A percentile compares a stretch with the other conserved stretches of the same genome.
These are phyloP conservation scores for Peziza echinospora DNA, from an alignment of 495 filamentous ascomycete species.

Conservation along the genomic window DNA sequence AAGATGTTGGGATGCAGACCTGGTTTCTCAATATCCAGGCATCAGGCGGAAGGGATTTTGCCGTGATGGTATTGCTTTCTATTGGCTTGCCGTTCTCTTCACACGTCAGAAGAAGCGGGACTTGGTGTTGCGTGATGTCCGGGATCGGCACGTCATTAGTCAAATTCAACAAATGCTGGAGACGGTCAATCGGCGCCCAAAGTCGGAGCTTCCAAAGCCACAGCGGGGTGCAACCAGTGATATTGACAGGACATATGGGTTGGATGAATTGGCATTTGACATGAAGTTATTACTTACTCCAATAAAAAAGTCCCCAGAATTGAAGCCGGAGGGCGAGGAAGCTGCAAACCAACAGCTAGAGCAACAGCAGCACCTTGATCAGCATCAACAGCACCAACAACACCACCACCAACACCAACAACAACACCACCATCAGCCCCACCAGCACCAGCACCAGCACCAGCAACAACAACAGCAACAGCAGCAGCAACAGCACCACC, in stretches of 20 bases:
- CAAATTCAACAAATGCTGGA: constrained; percentile 37
- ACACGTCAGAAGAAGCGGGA: constrained; percentile 10
- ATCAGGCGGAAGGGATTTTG: constrained; percentile 29
- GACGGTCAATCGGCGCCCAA: constrained; percentile 24
- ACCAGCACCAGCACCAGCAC: too few species aligned
- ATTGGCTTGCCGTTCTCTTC: constrained; percentile 35
- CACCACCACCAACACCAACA: too few species aligned
- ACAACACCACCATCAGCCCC: too few species aligned
- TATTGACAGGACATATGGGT: constrained; percentile 37
- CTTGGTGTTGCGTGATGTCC: constrained; percentile 11
- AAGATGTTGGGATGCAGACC: constrained; percentile 39
- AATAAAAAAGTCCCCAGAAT: constrained; percentile 21
- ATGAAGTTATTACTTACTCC: constrained; percentile 44
- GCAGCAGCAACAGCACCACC: too few species aligned
- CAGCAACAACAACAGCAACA: too few species aligned
- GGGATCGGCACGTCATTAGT: constrained; percentile 29
- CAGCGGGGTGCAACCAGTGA: constrained; percentile 35
- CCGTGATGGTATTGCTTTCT: constrained; percentile 42
- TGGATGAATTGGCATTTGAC: constrained; percentile 38
- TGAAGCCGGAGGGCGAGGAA: too few species aligned
- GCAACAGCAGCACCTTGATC: too few species aligned
- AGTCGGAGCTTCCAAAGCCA: constrained; percentile 14
- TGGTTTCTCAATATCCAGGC: constrained; percentile 37
- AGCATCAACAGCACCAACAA: too few species aligned
- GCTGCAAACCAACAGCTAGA: too few species aligned